Conservation (phyloP, 2,329 filamentous ascomycete species). For the Eurotiales sp. region DNA sequence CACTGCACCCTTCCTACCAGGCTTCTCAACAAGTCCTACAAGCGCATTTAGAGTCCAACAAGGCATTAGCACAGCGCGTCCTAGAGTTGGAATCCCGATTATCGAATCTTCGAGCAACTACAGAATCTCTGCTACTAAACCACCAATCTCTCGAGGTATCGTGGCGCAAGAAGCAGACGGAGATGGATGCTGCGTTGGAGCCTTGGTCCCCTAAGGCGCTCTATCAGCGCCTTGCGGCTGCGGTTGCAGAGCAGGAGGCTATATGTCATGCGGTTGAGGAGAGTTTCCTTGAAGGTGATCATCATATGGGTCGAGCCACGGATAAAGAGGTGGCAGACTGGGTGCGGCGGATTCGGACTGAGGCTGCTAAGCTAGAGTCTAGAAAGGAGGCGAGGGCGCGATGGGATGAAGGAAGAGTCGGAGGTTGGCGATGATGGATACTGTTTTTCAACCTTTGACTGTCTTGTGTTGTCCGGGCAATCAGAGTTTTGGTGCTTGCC, state of each 20-base stretch:
- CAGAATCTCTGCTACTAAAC: constrained; percentile 76
- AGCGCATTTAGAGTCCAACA: constrained; percentile 65
- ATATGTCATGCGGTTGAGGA: constrained; percentile 83
- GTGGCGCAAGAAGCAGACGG: constrained; percentile 82
- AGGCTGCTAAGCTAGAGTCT: constrained; percentile 72
- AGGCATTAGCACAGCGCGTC: constrained; percentile 58
- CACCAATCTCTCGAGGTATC: constrained; percentile 86
- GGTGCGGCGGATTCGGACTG: constrained; percentile 75
- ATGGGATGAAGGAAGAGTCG: constrained; percentile 94
- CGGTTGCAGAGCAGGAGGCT: constrained; percentile 75
- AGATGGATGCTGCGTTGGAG: constrained; percentile 79
- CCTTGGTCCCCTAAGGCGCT: constrained; percentile 83
- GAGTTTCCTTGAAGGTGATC: constrained; percentile 73
- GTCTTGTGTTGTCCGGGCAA: no score
- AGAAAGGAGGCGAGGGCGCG: constrained; percentile 82
- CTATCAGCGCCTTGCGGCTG: constrained; percentile 74
- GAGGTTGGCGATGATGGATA: constrained; percentile 73
- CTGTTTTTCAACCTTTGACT: background rate
- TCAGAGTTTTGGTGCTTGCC: no score
- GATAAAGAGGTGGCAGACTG: constrained; percentile 85
- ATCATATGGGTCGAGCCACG: constrained; percentile 52
- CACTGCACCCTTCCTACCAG: constrained; percentile 68
- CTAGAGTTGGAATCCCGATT: constrained; percentile 47
- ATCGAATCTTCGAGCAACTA: constrained; percentile 55
- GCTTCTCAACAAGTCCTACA: constrained; percentile 63